A percentile compares a stretch with the other conserved stretches of the same genome.
Evolutionary conservation across 2,329 filamentous ascomycete genomes (phyloP).

Genomic region (Trichoderma sp.): DNA sequence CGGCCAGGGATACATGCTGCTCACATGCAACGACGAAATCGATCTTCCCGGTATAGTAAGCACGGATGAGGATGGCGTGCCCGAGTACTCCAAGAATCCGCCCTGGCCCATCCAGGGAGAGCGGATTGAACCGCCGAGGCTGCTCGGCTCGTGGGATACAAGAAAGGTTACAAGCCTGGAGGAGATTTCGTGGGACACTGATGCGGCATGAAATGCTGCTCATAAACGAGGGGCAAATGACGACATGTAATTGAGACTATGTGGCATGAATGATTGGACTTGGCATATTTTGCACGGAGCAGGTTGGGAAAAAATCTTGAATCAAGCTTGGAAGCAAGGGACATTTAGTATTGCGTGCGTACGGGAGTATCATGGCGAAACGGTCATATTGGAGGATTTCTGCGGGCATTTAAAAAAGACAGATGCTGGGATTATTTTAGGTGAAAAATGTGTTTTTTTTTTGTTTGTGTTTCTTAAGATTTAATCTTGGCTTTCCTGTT

Average conservation of each 20-base stretch:
- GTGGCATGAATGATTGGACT: not conserved
- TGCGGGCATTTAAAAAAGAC: not conserved
- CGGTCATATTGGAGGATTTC: not conserved
- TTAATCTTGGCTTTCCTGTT: not conserved
- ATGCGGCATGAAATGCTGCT: not conserved
- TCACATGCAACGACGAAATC: slow-evolving; percentile 8
- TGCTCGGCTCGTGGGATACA: slow-evolving; percentile 18
- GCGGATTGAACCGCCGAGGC: slow-evolving; percentile 19
- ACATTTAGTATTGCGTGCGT: not conserved
- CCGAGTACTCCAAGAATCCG: not conserved
- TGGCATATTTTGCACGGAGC: not conserved
- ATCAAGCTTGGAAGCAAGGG: not conserved
- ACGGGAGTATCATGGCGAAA: not conserved
- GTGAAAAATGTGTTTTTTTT: not conserved
- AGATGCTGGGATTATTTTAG: not conserved
- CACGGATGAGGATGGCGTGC: not conserved
- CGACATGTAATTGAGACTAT: not conserved
- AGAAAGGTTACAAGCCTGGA: slow-evolving; percentile 16
- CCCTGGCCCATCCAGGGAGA: slow-evolving; percentile 10
- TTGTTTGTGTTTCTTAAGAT: not conserved
- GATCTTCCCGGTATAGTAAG: slow-evolving; percentile 6
- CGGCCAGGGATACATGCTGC: slow-evolving; percentile 18
- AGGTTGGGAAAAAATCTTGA: not conserved
- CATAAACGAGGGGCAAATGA: not conserved
- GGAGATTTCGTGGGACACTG: not conserved